Percentiles rank a stretch among this genome's conserved stretches.
Evolutionary conservation across 331 rosid species (phyloP).

Genomic region (Pyracantha coccinea): DNA sequence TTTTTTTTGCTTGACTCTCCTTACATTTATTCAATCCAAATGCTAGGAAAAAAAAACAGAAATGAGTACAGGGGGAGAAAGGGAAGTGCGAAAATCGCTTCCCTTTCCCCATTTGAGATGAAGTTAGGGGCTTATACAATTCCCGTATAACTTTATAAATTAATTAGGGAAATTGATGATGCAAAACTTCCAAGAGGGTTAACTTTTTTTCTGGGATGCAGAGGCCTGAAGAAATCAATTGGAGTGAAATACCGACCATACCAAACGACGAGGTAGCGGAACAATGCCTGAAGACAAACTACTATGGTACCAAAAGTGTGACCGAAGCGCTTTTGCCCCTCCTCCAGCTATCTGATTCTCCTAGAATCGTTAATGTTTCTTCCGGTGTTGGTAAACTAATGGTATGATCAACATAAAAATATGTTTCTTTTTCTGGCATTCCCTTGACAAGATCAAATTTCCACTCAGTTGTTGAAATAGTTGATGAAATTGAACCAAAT

Average conservation of each 20-base stretch:
- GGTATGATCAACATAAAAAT: neutral
- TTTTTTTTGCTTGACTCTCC: too few relatives aligned
- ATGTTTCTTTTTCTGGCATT: neutral
- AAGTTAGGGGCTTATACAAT: neutral
- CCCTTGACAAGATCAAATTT: neutral
- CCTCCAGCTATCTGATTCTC: conserved; percentile 8
- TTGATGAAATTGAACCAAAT: neutral
- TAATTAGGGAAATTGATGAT: neutral
- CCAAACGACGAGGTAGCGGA: conserved; percentile 18
- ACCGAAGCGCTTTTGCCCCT: conserved; percentile 6
- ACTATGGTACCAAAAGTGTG: conserved; percentile 24
- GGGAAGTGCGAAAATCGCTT: too few relatives aligned
- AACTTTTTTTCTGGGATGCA: conserved; percentile 7
- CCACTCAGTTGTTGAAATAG: neutral
- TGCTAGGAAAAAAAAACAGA: too few relatives aligned
- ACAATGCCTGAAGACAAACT: conserved; percentile 39
- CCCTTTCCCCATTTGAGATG: neutral
- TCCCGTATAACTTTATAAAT: neutral
- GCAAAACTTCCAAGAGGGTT: neutral
- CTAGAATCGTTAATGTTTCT: conserved; percentile 13
- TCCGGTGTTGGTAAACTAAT: neutral
- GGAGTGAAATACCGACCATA: conserved; percentile 19
- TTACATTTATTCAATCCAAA: too few relatives aligned
- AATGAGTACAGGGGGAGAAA: too few relatives aligned
- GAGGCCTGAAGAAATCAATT: conserved; percentile 10